Base-by-base conservation (phyloP, 768 basidiomycete species). In the Lyophyllum shimeji region DNA sequence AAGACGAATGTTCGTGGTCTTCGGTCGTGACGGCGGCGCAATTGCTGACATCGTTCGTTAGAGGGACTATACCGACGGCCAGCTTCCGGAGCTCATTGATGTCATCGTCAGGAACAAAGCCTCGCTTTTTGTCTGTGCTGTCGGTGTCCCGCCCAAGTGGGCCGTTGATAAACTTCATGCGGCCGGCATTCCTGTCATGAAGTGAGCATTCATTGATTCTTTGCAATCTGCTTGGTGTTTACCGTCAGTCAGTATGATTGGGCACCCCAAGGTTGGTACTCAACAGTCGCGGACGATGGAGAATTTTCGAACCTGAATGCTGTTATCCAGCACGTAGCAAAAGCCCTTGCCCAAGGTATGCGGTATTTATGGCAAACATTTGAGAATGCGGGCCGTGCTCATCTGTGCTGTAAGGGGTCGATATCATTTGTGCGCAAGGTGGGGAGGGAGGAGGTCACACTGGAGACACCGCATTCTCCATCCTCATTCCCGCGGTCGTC, bases 371-470 rank as follows among this genome's bases (percentile, higher is more conserved):
- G 12, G 23, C 33, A n/a, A n/a, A n/a, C n/a, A n/a, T n/a, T n/a
- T 23, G 37, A 13, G 49, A n/a, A 27, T 8, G 9, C 11, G 37
- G 39, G n/a, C n/a, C 7, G 8, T 56, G 45, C 39, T 55, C 25
- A 43, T 43, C 45, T 42, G 6, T 9, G 23, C 27, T 20, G 3
- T 6, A 61, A 80, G 90, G 92, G n/a, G 90, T 93, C 15, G 93
- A 95, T 62, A 83, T 95, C 57, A 93, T 95, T 46, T 92, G 93
- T 65, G 92, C 90, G 1, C 91, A 91, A 68, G 89, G 88, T 31
- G 90, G 90, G 17, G 92, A 93, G 70, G 93, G 91, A 18, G 92
- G 93, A 24, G 93, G 92, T 12, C 93, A 94, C 72, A 93, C 93
- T 0, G 90, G 93, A 39, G 87, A 91, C 52, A 90, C 81, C 11